phyloP scores from a whole-genome alignment of 306 rosid genomes.

The Lithocarpus polystachyus region DNA sequence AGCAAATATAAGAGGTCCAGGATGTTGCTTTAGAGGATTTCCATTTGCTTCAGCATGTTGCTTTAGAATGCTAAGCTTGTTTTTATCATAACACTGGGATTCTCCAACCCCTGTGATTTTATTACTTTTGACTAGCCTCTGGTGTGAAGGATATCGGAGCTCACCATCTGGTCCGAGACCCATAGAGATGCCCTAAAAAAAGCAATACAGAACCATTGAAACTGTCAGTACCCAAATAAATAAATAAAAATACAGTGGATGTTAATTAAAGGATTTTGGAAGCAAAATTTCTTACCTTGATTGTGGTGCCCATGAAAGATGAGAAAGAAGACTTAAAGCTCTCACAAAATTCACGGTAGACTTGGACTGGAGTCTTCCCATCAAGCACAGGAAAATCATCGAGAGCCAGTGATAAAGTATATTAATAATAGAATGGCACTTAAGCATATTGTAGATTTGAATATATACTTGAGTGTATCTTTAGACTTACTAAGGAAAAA shows the following conservation, averaged over 20 bases:
- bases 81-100: conserved; percentile 85
- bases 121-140: conserved; percentile 11
- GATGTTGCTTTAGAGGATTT: conserved; percentile 60
- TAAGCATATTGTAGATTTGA: too few species aligned
- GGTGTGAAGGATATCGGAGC: conserved; percentile 87
- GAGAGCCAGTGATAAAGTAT: conserved; percentile 55
- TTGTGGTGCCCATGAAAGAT: conserved; percentile 61
- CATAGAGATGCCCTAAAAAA: conserved; percentile 74
- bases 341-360: conserved; percentile 70
- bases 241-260: conserved; percentile 1
- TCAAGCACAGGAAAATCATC: conserved; percentile 78
- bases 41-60: conserved; percentile 72
- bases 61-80: conserved; percentile 71
- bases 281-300: conserved; percentile 46
- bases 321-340: conserved; percentile 76
- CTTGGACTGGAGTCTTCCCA: conserved; percentile 77
- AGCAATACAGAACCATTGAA: conserved; percentile 5
- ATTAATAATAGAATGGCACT: too few species aligned
- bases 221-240: conserved; percentile 17
- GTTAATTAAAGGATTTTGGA: not conserved
- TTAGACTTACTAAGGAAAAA: too few species aligned
- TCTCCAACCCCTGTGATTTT: conserved; percentile 61
- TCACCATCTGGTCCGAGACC: conserved; percentile 93
- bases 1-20: not conserved
- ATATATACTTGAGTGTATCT: too few species aligned